Percentiles rank a stretch among this genome's conserved stretches.
Evolutionary conservation across 2,329 filamentous ascomycete species (phyloP).

Genomic region (Xylaria arbuscula): DNA sequence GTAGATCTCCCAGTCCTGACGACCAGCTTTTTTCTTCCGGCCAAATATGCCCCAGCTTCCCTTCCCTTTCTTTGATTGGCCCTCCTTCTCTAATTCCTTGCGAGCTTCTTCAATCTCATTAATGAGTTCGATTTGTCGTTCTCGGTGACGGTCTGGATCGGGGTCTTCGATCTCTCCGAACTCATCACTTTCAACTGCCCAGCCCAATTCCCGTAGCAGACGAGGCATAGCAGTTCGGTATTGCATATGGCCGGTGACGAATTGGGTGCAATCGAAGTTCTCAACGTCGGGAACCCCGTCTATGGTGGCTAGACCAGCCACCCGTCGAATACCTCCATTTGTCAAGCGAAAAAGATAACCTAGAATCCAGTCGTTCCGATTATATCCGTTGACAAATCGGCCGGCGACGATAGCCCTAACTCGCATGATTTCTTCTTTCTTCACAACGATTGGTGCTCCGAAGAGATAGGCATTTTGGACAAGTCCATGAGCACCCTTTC

Average conservation of each 20-base stretch:
- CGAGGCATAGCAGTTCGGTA: slow-evolving; percentile 93
- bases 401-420: slow-evolving; percentile 87
- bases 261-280: slow-evolving; percentile 86
- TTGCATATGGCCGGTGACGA: slow-evolving; percentile 94
- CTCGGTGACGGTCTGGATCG: slow-evolving; percentile 90
- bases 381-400: slow-evolving; percentile 95
- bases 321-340: slow-evolving; percentile 86
- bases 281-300: slow-evolving; percentile 83
- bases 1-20: slow-evolving; percentile 95
- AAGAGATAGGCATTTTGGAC: slow-evolving; percentile 97
- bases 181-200: slow-evolving; percentile 91
- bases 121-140: slow-evolving; percentile 91
- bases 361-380: slow-evolving; percentile 96
- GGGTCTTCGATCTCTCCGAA: slow-evolving; percentile 98
- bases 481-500: slow-evolving; percentile 84
- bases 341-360: slow-evolving; percentile 96
- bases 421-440: slow-evolving; percentile 86
- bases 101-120: slow-evolving; percentile 96
- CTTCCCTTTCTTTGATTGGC: slow-evolving; percentile 69
- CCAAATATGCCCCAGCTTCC: slow-evolving; percentile 75
- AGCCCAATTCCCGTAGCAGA: slow-evolving; percentile 87
- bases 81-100: slow-evolving; percentile 84
- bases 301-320: slow-evolving; percentile 84
- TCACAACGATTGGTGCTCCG: slow-evolving; percentile 90
- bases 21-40: slow-evolving; percentile 81